Base-by-base conservation (phyloP, 1,284 basidiomycete genomes). In the Ceratobasidium papillatum region DNA sequence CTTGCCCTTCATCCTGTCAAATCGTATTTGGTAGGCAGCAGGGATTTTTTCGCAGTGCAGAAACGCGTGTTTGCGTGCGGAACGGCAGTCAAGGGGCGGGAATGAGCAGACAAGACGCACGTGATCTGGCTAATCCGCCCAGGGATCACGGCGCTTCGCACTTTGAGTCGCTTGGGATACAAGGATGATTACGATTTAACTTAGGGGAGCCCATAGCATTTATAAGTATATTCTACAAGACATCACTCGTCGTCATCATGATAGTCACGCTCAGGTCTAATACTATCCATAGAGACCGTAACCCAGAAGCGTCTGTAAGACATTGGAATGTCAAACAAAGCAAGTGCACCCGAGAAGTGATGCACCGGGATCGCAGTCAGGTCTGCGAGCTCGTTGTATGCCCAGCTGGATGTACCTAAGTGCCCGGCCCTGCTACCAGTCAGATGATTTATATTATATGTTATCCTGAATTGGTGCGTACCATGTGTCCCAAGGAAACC, bases 401-500 rank as follows among this genome's bases (percentile, higher is more conserved):
- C 47, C 64, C 64, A 66, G 32, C 64, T 66, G 11, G 25, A 3
- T n/a, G 52, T 30, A 7, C 64, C 64, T 17, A 66, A 32, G 32
- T 66, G 11, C 25, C 36, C 12, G 17, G 64, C 25, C 64, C 47
- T 52, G 45, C 17, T 17, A 25, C 49, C 19, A 25, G 25, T n/a
- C 27, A 45, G 25, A 19, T 45, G 22, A 38, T n/a, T 32, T 47
- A 8, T 11, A 11, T 3, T n/a, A 9, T 52, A n/a, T 9, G 38
- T 43, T n/a, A 25, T 12, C 17, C 25, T 66, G 30, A 11, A 68
- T 14, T 22, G 7, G 3, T 34, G 30, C 51, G 11, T 52, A 68
- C 65, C 65, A 68, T n/a, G 51, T 11, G 36, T 54, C 25, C 65
- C 65, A 68, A n/a, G 65, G 65, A n/a, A 68, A 56, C 2, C 25